Evolutionary conservation across 352 stramenopile species (phyloP).

Genomic region (Globisporangium perplexum): DNA sequence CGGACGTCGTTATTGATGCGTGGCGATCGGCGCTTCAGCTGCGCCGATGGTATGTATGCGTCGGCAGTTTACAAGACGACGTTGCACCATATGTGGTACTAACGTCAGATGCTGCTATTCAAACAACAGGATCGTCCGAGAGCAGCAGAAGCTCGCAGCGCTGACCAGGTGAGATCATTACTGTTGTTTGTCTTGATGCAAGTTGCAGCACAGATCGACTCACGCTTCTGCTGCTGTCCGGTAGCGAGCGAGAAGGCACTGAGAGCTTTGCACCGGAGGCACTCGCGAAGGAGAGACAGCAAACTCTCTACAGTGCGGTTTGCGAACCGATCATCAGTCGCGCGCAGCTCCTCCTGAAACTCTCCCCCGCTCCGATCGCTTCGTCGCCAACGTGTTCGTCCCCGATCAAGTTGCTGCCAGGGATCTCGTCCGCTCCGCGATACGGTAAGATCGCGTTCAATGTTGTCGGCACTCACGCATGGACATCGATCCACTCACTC

Average conservation of each 20-base stretch:
- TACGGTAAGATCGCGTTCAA: conserved; percentile 32
- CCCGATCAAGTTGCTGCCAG: conserved; percentile 65
- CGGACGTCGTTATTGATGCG: conserved; percentile 61
- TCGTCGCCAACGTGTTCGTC: conserved; percentile 18
- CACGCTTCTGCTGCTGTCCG: neutral
- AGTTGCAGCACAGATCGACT: neutral
- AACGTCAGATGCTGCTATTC: neutral
- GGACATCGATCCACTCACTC: too few species aligned
- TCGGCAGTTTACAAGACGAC: neutral
- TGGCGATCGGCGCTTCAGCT: conserved; percentile 77
- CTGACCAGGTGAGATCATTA: conserved; percentile 30
- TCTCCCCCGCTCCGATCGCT: conserved; percentile 45
- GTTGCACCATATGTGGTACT: too few species aligned
- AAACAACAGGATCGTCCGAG: conserved; percentile 68
- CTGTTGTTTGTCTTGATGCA: neutral
- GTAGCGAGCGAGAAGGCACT: conserved; percentile 26
- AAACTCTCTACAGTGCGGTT: conserved; percentile 68
- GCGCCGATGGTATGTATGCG: conserved; percentile 62
- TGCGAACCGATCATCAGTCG: conserved; percentile 74
- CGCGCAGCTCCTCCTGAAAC: conserved; percentile 56
- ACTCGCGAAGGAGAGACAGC: conserved; percentile 59
- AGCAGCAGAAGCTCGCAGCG: conserved; percentile 82
- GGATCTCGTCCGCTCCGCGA: conserved; percentile 43
- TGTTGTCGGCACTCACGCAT: neutral
- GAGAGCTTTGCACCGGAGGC: conserved; percentile 31